A percentile compares a stretch with the other conserved stretches of the same genome.
Conservation (phyloP, 148 eudicot genomes). For the Chenopodium berlandieri region DNA sequence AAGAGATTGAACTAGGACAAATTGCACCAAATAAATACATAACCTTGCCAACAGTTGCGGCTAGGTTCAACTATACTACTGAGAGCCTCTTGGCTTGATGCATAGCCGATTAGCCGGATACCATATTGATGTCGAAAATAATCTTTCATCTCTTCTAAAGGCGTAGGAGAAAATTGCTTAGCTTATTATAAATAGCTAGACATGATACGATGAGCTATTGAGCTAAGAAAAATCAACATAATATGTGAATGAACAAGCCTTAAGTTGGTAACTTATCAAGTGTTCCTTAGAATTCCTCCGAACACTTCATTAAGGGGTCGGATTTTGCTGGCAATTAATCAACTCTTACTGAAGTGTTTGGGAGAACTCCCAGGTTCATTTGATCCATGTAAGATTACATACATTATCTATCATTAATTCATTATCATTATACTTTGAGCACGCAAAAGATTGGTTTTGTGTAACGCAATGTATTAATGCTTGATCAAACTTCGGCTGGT, state of each 20-base stretch:
- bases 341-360: constrained; percentile 15
- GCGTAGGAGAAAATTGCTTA: neutral
- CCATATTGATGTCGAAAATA: neutral
- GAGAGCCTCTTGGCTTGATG: neutral
- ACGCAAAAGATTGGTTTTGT: too few relatives aligned
- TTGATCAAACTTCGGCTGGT: too few relatives aligned
- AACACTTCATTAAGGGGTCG: constrained; percentile 15
- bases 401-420: too few relatives aligned
- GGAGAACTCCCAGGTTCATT: constrained; percentile 17
- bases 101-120: neutral
- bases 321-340: neutral
- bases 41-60: constrained; percentile 16
- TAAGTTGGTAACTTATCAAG: neutral
- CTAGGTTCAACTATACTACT: constrained; percentile 12
- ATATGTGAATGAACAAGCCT: neutral
- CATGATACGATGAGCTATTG: neutral
- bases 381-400: neutral
- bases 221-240: neutral
- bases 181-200: neutral
- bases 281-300: constrained; percentile 17
- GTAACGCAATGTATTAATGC: too few relatives aligned
- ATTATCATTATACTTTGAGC: too few relatives aligned
- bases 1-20: neutral
- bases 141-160: neutral
- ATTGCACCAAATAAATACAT: neutral